Base-by-base conservation (phyloP, 2,329 filamentous ascomycete genomes). In the Setomelanomma holmii region DNA sequence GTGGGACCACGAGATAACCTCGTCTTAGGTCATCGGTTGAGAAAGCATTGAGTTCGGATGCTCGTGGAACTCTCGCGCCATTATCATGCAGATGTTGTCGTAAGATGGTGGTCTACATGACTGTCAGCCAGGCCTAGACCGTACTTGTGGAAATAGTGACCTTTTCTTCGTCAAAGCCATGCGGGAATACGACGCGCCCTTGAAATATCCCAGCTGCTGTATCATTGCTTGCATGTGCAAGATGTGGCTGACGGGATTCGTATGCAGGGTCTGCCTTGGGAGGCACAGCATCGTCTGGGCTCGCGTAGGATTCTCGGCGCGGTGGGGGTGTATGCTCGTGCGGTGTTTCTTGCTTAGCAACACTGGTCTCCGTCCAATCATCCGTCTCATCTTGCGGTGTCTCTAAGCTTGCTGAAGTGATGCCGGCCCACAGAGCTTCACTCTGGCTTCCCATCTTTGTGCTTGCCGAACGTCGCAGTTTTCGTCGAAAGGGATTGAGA, bases 391-490 rank as follows among this genome's bases (percentile, higher is more conserved):
- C 53, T 27, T 53, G 57, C 36, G 56, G 63, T 39, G 46, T 61
- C 16, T 70, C 63, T 40, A 67, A 61, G 47, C 67, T 64, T 6
- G 57, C 68, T 38, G 67, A 86, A 20, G 95, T 83, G 53, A 99
- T 96, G 64, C 96, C 91, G 4, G 89, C 89, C 93, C 93, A 98
- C n/a, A 98, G 82, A 22, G 86, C 87, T 64, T 93, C 87, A 61
- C 87, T 89, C 66, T 97, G 92, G 43, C 83, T 89, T 51, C 83
- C 87, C 24, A 98, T 79, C 71, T 91, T 93, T 68, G 89, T 87
- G 73, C 93, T 97, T 19, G 93, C 90, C 5, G 90, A 92, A 66
- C 93, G 89, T 61, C 95, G 86, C 60, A 99, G 76, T 76, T 97
- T 98, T 60, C 92, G 85, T 56, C 86, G 85, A 21, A 63, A 63